Base-by-base conservation (phyloP, 768 basidiomycete genomes). In the Suillus ampliporus region DNA sequence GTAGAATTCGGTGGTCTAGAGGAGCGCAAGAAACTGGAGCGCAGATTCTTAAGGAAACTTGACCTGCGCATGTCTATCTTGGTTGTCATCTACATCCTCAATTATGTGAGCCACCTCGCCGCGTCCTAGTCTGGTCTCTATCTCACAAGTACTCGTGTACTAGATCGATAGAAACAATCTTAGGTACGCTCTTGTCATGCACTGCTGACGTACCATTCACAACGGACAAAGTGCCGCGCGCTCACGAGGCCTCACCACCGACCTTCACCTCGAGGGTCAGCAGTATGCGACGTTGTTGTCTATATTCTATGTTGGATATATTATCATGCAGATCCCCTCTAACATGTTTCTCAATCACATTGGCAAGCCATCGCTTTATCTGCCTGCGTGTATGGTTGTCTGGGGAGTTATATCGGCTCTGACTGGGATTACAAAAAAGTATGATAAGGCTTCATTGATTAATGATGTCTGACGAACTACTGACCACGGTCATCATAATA, bases 131-230 rank as follows among this genome's bases (percentile, higher is more conserved):
- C 40, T 1, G 1, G 26, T 60, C 50, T 35, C 9, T 44, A 28
- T 26, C 40, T 41, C 17, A n/a, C n/a, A n/a, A n/a, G n/a, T n/a
- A 31, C 19, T 11, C 48, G 40, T 26, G 10, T 28, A 37, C 13
- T 51, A 89, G 83, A 83, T 91, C 60, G 89, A 91, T 70, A 80
- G 89, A 48, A 91, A 89, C 68, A 90, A 89, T 72, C 88, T 83
- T 38, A 75, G 83, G 87, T 89, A 74, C 65, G 79, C 71, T 21
- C 34, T 21, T 61, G 14, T 43, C 23, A 37, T 57, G 52, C 38
- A 46, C 10, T 7, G 5, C 17, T 8, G 17, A 43, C 13, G 40
- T 11, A 23, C 7, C 8, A 8, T 21, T 11, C 28, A 61, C 46
- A 35, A 60, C 67, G 58, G 2, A 47, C 19, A 8, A 63, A 90